Conservation (phyloP, 768 basidiomycete genomes). For the Mycena latifolia region DNA sequence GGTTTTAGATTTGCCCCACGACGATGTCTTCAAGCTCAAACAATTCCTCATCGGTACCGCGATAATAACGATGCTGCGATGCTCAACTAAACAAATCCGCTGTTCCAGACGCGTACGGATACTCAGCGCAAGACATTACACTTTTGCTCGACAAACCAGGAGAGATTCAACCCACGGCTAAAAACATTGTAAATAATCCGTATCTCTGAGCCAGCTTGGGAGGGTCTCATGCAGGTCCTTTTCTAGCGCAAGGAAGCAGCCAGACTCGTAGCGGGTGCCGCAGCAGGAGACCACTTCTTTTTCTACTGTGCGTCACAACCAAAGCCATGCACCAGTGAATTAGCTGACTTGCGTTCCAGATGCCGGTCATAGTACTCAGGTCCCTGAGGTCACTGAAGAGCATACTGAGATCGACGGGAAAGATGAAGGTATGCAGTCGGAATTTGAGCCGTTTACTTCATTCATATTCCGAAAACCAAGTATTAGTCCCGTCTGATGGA, state of each 20-base stretch:
- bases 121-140: slow-evolving; percentile 5
- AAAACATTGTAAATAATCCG: slow-evolving; percentile 10
- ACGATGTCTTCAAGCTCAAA: slow-evolving; percentile 12
- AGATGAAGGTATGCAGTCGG: slow-evolving; percentile 13
- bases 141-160: slow-evolving; percentile 21
- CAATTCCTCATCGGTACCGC: slow-evolving; percentile 20
- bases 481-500: slow-evolving; percentile 24
- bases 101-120: slow-evolving; percentile 6
- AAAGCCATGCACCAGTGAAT: no score
- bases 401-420: slow-evolving; percentile 21
- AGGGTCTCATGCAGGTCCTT: background rate
- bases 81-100: background rate
- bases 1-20: slow-evolving; percentile 10
- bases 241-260: slow-evolving; percentile 12
- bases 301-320: slow-evolving; percentile 17
- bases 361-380: slow-evolving; percentile 22
- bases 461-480: background rate
- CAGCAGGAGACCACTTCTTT: slow-evolving; percentile 23
- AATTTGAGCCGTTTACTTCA: background rate
- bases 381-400: slow-evolving; percentile 11
- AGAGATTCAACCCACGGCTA: slow-evolving; percentile 14
- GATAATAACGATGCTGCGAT: background rate
- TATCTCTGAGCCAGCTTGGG: background rate
- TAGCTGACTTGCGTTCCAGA: background rate
- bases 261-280: slow-evolving; percentile 10